Conservation (phyloP, 2,329 filamentous ascomycete genomes). For the Exserohilum turcica region DNA sequence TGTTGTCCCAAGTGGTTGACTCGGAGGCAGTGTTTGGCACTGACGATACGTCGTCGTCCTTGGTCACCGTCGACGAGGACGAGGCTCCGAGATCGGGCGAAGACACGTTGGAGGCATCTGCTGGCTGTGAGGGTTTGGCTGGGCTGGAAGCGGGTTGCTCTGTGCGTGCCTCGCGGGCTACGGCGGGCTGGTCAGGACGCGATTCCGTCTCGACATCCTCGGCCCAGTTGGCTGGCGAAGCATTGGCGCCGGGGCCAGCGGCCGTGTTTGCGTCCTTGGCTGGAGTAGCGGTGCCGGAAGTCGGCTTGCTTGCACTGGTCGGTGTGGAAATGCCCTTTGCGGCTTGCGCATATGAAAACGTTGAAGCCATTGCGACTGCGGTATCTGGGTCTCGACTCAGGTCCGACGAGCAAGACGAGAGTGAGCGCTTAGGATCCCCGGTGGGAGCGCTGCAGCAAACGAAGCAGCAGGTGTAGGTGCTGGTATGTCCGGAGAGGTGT, state of each 20-base stretch:
- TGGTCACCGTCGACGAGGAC: conserved; percentile 59
- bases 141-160: conserved; percentile 26
- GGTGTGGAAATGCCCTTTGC: conserved; percentile 74
- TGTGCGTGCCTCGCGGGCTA: conserved; percentile 27
- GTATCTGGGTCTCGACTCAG: conserved; percentile 11
- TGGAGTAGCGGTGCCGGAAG: conserved; percentile 51
- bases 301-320: conserved; percentile 52
- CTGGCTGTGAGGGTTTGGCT: conserved; percentile 17
- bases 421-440: conserved; percentile 34
- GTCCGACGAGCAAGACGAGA: conserved; percentile 11
- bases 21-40: conserved; percentile 68
- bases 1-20: conserved; percentile 69
- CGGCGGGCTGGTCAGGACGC: conserved; percentile 32
- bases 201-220: conserved; percentile 54
- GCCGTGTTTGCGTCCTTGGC: conserved; percentile 46
- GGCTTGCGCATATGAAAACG: conserved; percentile 94
- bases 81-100: conserved; percentile 62
- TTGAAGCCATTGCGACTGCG: conserved; percentile 43
- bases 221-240: conserved; percentile 51
- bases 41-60: conserved; percentile 66
- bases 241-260: conserved; percentile 29
- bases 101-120: conserved; percentile 41
- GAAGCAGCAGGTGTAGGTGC: conserved; percentile 38
- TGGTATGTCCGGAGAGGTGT: conserved; percentile 50
- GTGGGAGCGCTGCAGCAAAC: conserved; percentile 38